Evolutionary conservation across 2,329 filamentous ascomycete genomes (phyloP), one percentile per base, ranked within the genome.

Genomic region (Aspergillus cejpii): DNA sequence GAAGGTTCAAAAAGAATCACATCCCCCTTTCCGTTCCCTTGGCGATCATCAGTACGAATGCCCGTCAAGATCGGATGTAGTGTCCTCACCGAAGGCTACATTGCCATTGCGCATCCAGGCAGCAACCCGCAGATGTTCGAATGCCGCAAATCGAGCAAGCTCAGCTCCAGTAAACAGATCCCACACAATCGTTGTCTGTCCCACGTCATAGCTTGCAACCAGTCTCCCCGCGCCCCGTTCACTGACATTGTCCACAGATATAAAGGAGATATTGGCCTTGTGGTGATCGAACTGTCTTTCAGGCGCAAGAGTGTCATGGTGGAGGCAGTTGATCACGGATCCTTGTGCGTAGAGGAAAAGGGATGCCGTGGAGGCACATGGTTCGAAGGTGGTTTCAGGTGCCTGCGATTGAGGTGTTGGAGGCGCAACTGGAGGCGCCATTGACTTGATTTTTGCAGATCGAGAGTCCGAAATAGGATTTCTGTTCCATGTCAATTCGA

Each of bases 71-170:
- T 1, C 17, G 31, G 17, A 11, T 10, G 7, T 15, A 20, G 11
- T 17, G 8, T 34, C 31, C 82, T 67, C 75, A 96, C 91, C 92
- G 74, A 97, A 97, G 28, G 88, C 91, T 54, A 98, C 84, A 69
- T 95, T 94, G 43, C 92, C 92, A 69, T 96, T 96, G 36, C 84
- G 80, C 90, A 98, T 96, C 88, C 92, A 98, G 10, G 86, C 77
- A 28, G 90, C 91, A 23, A 87, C 84, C 17, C 83, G 83, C 51
- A 97, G 77, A 54, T 86, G 80, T 60, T 94, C 88, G 61, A 94
- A 96, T 0, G 90, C 92, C 19, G 84, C 83, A 70, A 97, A 97
- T n/a, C 90, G 80, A 29, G 91, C 83, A 47, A 96, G 78, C 67
- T 96, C 89, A 48, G 89, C 83, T 39, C 92, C 92, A 0, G 88